Evolutionary conservation across 805 yeast genomes (phyloP).

Genomic region (Zygoascus tannicola): DNA sequence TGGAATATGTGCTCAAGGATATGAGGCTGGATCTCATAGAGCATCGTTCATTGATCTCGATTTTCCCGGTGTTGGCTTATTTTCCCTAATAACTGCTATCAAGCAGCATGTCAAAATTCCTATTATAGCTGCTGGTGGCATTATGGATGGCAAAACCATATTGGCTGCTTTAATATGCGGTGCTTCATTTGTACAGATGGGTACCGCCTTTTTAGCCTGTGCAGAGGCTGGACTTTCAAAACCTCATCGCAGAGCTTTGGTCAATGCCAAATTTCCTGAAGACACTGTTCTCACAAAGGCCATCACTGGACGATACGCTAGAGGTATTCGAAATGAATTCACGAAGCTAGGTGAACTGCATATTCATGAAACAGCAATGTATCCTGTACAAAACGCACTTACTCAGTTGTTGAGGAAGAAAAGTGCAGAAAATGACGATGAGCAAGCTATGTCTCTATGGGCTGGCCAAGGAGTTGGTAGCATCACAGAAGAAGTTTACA

Average conservation of each 20-base stretch:
- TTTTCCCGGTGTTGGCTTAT: conserved; percentile 30
- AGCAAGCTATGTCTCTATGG: conserved; percentile 11
- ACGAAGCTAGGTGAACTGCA: conserved; percentile 1
- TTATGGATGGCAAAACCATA: conserved; percentile 30
- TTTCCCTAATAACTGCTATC: conserved; percentile 19
- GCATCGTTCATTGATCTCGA: conserved; percentile 36
- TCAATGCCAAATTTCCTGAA: conserved; percentile 2
- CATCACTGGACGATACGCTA: conserved; percentile 19
- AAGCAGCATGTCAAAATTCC: conserved; percentile 15
- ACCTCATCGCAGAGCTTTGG: conserved; percentile 10
- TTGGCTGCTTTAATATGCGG: conserved; percentile 30
- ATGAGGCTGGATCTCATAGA: conserved; percentile 60
- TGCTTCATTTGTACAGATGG: conserved; percentile 47
- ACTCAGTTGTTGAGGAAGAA: conserved; percentile 16
- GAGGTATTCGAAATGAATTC: conserved; percentile 14
- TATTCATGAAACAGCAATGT: conserved; percentile 10
- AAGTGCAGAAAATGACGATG: conserved; percentile 4
- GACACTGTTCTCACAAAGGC: conserved; percentile 15
- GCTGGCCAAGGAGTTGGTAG: conserved; percentile 16
- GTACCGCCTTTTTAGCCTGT: conserved; percentile 41
- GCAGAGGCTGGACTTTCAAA: conserved; percentile 24
- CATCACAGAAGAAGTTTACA: neutral
- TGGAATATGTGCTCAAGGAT: conserved; percentile 47
- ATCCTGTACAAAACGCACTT: conserved; percentile 19
- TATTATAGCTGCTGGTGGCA: conserved; percentile 47